Base-by-base conservation (phyloP, 345 rosid genomes). In the Theobroma cacao region DNA sequence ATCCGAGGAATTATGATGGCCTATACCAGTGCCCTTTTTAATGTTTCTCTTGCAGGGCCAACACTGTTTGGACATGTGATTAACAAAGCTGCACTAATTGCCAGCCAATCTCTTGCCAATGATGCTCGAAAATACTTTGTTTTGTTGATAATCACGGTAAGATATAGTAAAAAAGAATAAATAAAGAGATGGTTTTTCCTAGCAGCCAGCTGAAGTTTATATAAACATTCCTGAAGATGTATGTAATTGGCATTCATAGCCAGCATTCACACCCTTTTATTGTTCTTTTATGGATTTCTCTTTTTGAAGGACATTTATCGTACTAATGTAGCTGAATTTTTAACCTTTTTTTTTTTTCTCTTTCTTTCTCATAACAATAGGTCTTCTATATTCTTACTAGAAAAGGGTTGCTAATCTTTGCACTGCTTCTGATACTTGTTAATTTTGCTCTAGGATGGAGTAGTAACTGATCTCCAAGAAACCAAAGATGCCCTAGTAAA, bases 21-120 rank as follows among this genome's bases (percentile, higher is more conserved):
- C 69, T 95, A 95, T 84, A 79, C 83, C 68, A 90, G 90, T 79
- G 98, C 97, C 33, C 98, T 95, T 79, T 88, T 75, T 67, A 95
- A 95, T 71, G 97, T 95, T 53, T 92, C 95, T 83, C 95, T 95
- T 75, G 98, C 98, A 2, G 98, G 98, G 60, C 98, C 98, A 47
- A 95, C 98, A 24, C 91, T 95, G 41, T 95, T 95, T 85, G 98
- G 98, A 58, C 98, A 90, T 22, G 96, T 95, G 80, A 91, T 95
- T 66, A 88, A 77, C 83, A 77, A 68, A 1, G 98, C 98, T 40
- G 92, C 98, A 22, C 68, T 65, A 68, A 88, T 91, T 60, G 98
- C 97, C 20, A 85, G 90, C 81, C 87, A 92, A 47, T 90, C 94
- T 82, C 89, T 91, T 76, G 92, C 92, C 77, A 88, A 79, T 74